phyloP scores from a whole-genome alignment of 805 yeast species.

The Grigorovia transvaalensis region DNA sequence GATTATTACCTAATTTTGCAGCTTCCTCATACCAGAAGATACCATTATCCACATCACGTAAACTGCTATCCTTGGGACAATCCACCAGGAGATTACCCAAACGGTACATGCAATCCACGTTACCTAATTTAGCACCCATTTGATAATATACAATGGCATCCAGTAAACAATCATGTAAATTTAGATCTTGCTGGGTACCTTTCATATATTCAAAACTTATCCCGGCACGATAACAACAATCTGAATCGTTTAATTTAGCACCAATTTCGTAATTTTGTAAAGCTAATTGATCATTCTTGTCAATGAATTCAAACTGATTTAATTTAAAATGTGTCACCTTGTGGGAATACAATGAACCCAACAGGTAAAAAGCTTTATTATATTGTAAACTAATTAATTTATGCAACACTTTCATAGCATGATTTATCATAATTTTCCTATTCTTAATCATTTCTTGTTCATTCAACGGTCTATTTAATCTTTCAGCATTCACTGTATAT shows the following conservation, averaged over 20 bases:
- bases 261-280: conserved; percentile 50
- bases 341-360: conserved; percentile 55
- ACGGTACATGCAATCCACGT: conserved; percentile 57
- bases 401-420: conserved; percentile 50
- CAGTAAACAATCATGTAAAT: conserved; percentile 13
- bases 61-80: conserved; percentile 10
- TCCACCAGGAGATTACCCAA: conserved; percentile 37
- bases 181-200: conserved; percentile 39
- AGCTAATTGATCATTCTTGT: conserved; percentile 49
- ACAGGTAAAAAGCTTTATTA: conserved; percentile 44
- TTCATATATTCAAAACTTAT: conserved; percentile 47
- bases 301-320: conserved; percentile 22
- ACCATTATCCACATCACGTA: conserved; percentile 20
- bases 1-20: conserved; percentile 33
- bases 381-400: conserved; percentile 41
- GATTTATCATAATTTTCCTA: conserved; percentile 43
- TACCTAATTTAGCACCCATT: conserved; percentile 53
- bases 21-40: conserved; percentile 45
- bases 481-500: conserved; percentile 40
- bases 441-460: conserved; percentile 40
- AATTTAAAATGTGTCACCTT: conserved; percentile 22
- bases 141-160: conserved; percentile 46
- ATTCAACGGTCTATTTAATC: conserved; percentile 30
- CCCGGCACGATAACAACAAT: conserved; percentile 59
- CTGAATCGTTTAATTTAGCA: conserved; percentile 45